Conservation (phyloP, 2,329 filamentous ascomycete species). For the Fusarium foetens region DNA sequence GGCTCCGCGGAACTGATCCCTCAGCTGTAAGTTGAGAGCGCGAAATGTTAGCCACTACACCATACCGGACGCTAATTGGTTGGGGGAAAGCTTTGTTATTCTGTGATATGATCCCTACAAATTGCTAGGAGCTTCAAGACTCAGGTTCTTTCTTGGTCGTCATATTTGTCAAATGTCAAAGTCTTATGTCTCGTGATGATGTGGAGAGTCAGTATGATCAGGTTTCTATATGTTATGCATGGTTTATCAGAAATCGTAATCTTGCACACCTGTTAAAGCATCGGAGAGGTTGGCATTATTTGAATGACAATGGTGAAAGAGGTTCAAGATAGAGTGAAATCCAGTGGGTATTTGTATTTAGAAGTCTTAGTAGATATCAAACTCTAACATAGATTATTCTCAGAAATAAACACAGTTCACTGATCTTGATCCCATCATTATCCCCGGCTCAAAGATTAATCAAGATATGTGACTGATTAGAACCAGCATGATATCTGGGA, state of each 20-base stretch:
- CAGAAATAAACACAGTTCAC: background rate
- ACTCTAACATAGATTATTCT: background rate
- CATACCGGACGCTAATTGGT: slow-evolving; percentile 42
- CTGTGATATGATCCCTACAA: background rate
- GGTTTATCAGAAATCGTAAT: background rate
- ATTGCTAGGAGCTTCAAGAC: background rate
- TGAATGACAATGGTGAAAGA: background rate
- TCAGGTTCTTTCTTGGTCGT: background rate
- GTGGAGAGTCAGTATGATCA: background rate
- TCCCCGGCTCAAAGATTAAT: background rate
- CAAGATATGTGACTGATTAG: background rate
- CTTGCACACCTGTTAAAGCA: background rate
- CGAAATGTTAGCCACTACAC: slow-evolving; percentile 51
- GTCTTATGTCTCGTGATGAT: background rate
- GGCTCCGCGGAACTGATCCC: slow-evolving; percentile 37
- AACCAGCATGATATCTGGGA: background rate
- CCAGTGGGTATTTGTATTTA: slow-evolving; percentile 13
- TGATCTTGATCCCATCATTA: background rate
- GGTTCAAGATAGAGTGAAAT: background rate
- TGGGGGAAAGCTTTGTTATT: background rate
- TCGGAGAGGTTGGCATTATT: background rate
- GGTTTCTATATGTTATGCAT: background rate
- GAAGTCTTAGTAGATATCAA: background rate
- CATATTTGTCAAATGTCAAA: background rate
- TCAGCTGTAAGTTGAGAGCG: slow-evolving; percentile 43